Evolutionary conservation across 2,329 filamentous ascomycete genomes (phyloP).

Genomic region (Thermochaetoides dissita): DNA sequence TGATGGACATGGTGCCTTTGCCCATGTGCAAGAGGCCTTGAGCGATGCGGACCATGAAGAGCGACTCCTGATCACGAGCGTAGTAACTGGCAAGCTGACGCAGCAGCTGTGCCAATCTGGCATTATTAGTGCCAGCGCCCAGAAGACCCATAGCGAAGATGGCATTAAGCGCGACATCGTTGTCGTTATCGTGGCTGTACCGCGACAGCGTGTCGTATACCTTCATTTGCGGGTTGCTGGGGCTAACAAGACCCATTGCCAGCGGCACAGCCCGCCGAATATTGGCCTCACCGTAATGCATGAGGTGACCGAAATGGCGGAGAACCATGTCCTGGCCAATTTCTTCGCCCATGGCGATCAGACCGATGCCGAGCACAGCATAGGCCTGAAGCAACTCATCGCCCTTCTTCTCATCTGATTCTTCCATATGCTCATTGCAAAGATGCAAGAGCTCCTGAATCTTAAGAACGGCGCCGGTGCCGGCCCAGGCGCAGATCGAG

Average conservation of each 20-base stretch:
- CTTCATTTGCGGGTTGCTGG: constrained; percentile 99
- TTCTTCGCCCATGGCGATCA: constrained; percentile 97
- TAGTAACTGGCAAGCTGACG: constrained; percentile 96
- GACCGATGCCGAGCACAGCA: constrained; percentile 80
- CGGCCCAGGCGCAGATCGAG: constrained; percentile 95
- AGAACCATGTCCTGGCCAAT: constrained; percentile 98
- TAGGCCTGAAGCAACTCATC: constrained; percentile 94
- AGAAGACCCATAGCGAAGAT: constrained; percentile 98
- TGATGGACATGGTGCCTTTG: constrained; percentile 90
- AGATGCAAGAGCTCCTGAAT: constrained; percentile 94
- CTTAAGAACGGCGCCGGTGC: constrained; percentile 92
- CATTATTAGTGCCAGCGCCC: constrained; percentile 95
- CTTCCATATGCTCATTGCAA: constrained; percentile 94
- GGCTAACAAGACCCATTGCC: constrained; percentile 90
- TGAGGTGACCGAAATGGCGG: constrained; percentile 90
- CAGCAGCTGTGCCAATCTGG: constrained; percentile 82
- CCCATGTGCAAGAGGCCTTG: constrained; percentile 98
- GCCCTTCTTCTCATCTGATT: constrained; percentile 85
- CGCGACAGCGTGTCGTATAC: constrained; percentile 95
- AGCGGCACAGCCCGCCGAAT: constrained; percentile 92
- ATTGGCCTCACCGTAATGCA: constrained; percentile 97
- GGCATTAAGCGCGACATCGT: constrained; percentile 93
- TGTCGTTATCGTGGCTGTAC: constrained; percentile 98
- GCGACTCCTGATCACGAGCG: constrained; percentile 83
- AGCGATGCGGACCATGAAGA: constrained; percentile 98